Conservation (phyloP, 2,329 filamentous ascomycete species). For the Ceratocystis eucalypticola region DNA sequence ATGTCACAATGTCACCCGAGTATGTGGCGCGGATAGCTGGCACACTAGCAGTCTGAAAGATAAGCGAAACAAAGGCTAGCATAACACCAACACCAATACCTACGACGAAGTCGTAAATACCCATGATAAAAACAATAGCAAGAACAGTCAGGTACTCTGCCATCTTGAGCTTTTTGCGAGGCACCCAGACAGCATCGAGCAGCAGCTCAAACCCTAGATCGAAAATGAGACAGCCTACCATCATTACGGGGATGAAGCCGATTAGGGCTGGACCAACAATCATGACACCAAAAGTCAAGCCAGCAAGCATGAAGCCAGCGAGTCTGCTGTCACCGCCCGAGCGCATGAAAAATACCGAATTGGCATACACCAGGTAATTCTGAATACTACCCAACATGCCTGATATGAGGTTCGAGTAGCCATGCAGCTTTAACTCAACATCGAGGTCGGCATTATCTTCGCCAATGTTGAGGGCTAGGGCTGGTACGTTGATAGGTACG, state of each 20-base stretch:
- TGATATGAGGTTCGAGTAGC: constrained; percentile 82
- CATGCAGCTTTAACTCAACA: constrained; percentile 81
- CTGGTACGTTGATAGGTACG: constrained; percentile 95
- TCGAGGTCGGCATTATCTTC: constrained; percentile 90
- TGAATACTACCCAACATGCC: constrained; percentile 78
- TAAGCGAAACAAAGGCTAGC: constrained; percentile 78
- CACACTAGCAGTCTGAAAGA: constrained; percentile 80
- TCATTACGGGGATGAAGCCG: constrained; percentile 90
- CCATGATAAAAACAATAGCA: constrained; percentile 88
- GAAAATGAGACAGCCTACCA: constrained; percentile 91
- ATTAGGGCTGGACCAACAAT: constrained; percentile 76
- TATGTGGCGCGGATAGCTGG: constrained; percentile 85
- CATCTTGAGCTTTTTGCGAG: constrained; percentile 72
- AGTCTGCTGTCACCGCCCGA: constrained; percentile 79
- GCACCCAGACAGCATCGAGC: constrained; percentile 74
- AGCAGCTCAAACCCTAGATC: constrained; percentile 86
- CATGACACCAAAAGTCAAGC: constrained; percentile 68
- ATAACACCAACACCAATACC: constrained; percentile 88
- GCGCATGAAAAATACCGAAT: constrained; percentile 90
- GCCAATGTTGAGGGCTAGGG: constrained; percentile 74
- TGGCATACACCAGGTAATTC: constrained; percentile 96
- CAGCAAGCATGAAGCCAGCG: constrained; percentile 73
- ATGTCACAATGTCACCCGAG: constrained; percentile 75
- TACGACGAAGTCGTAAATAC: constrained; percentile 87
- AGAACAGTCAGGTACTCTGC: constrained; percentile 85